These are phyloP conservation scores for Saccharomyces hybrid DNA, from an alignment of 1,139 yeast genomes.

Conservation along the genomic window DNA sequence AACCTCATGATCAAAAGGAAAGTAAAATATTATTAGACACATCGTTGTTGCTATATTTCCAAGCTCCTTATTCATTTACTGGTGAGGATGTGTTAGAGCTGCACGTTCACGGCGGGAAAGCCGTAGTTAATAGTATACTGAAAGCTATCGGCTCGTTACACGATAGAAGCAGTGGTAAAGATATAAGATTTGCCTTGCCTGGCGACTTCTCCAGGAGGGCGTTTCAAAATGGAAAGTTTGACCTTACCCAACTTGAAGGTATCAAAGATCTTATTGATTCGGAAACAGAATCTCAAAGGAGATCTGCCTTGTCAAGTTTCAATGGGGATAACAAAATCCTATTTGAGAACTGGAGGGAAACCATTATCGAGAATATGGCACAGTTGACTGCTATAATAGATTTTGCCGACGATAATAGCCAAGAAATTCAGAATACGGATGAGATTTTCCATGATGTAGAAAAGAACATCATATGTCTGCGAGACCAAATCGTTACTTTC, in stretches of 20 bases:
- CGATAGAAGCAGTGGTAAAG: constrained; percentile 28
- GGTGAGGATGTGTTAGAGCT: constrained; percentile 87
- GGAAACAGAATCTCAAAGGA: constrained; percentile 83
- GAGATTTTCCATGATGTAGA: constrained; percentile 45
- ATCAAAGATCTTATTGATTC: constrained; percentile 85
- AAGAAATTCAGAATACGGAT: constrained; percentile 44
- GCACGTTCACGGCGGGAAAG: constrained; percentile 90
- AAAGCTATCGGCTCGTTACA: constrained; percentile 52
- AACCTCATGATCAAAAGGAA: constrained; percentile 1
- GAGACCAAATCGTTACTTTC: constrained; percentile 42
- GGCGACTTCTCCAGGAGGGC: constrained; percentile 92
- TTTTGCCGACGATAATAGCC: constrained; percentile 90
- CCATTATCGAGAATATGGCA: constrained; percentile 60
- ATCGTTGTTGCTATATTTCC: constrained; percentile 62
- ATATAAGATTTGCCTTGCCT: constrained; percentile 75
- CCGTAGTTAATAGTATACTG: constrained; percentile 65
- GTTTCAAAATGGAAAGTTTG: constrained; percentile 58
- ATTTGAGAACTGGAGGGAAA: constrained; percentile 60
- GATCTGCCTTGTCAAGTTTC: constrained; percentile 64
- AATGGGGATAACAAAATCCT: constrained; percentile 54
- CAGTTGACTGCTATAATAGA: constrained; percentile 81
- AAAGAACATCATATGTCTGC: constrained; percentile 36
- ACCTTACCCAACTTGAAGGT: constrained; percentile 83
- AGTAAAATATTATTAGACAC: constrained; percentile 53
- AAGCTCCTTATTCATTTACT: constrained; percentile 76